Percentiles rank a stretch among this genome's conserved stretches.
Conservation (phyloP, 164 flowering plant genomes). For the Hamamelis virginiana region DNA sequence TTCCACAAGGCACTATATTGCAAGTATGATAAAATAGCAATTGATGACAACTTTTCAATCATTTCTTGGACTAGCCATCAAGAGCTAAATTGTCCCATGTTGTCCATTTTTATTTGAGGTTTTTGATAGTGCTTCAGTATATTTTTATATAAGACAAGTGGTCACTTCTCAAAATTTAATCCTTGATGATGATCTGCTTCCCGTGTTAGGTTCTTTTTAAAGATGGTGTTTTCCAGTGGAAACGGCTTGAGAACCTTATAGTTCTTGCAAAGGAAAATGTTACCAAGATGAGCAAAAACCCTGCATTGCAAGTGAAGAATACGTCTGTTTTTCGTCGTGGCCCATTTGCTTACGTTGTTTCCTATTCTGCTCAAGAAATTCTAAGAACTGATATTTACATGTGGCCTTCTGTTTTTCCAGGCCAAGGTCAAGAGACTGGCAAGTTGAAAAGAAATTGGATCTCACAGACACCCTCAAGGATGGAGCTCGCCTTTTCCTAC, state of each 20-base stretch:
- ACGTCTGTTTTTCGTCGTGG: conserved; percentile 35
- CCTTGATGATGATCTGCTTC: conserved; percentile 3
- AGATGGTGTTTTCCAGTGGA: conserved; percentile 97
- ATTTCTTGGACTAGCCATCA: too few species aligned
- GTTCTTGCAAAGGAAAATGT: conserved; percentile 93
- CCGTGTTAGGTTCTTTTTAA: conserved; percentile 79
- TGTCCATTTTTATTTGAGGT: too few species aligned
- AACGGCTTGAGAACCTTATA: conserved; percentile 93
- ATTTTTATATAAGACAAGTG: background rate
- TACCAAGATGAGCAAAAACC: conserved; percentile 87
- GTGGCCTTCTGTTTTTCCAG: conserved; percentile 26
- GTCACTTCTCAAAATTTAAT: background rate
- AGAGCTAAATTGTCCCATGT: too few species aligned
- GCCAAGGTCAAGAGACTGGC: conserved; percentile 41
- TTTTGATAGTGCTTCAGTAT: too few species aligned
- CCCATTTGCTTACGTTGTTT: conserved; percentile 1
- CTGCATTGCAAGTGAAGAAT: conserved; percentile 65
- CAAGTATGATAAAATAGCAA: too few species aligned
- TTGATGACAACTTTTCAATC: too few species aligned
- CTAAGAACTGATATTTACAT: background rate
- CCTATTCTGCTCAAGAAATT: conserved; percentile 5
- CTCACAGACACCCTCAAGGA: conserved; percentile 95
- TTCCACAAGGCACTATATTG: too few species aligned
- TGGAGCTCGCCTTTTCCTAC: conserved; percentile 84
- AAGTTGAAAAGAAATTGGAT: conserved; percentile 62